phyloP scores from a whole-genome alignment of 2,329 filamentous ascomycete species.

The Fusarium austroafricanum region DNA sequence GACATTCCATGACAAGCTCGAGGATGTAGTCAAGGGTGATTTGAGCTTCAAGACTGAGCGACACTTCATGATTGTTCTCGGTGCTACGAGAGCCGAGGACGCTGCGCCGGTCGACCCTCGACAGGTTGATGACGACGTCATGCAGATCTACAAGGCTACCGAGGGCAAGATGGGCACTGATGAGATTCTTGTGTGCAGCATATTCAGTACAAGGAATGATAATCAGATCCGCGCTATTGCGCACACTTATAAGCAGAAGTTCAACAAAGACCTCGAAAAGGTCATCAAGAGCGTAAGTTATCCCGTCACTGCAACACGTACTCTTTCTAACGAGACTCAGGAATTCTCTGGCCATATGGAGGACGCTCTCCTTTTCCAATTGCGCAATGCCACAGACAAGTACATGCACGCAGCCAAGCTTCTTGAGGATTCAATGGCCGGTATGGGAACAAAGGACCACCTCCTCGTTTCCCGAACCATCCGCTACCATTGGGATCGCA shows the following conservation, averaged over 20 bases:
- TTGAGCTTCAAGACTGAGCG: constrained; percentile 87
- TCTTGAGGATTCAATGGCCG: constrained; percentile 89
- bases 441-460: constrained; percentile 86
- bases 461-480: constrained; percentile 83
- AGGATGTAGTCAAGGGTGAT: constrained; percentile 79
- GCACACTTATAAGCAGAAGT: constrained; percentile 78
- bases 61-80: constrained; percentile 85
- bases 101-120: constrained; percentile 77
- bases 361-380: constrained; percentile 81
- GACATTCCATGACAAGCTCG: constrained; percentile 73
- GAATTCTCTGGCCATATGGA: constrained; percentile 96
- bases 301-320: neutral
- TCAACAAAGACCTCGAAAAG: constrained; percentile 75
- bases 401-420: constrained; percentile 84
- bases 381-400: constrained; percentile 81
- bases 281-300: constrained; percentile 75
- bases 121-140: constrained; percentile 79
- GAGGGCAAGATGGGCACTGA: constrained; percentile 80
- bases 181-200: constrained; percentile 80
- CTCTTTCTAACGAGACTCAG: constrained; percentile 47
- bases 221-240: constrained; percentile 86
- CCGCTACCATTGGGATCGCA: constrained; percentile 83
- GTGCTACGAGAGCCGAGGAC: constrained; percentile 81
- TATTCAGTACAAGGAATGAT: constrained; percentile 80
- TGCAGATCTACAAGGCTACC: constrained; percentile 80